Evolutionary conservation across 1,284 basidiomycete genomes (phyloP).

Genomic region (Sporisorium scitamineum): DNA sequence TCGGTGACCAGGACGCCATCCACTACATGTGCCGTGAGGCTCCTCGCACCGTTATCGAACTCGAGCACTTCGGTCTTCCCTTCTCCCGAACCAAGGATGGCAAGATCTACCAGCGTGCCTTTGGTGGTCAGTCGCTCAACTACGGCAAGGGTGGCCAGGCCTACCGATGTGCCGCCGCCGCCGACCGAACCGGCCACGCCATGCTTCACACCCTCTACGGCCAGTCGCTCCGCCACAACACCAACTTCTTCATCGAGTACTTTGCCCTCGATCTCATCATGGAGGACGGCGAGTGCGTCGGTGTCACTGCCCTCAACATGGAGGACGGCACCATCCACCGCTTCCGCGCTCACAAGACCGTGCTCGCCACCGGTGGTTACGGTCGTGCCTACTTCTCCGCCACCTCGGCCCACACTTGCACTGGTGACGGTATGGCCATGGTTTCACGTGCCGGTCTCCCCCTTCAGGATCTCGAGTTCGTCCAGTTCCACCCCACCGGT

Average conservation of each 20-base stretch:
- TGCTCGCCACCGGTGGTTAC: conserved; percentile 97
- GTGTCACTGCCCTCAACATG: conserved; percentile 98
- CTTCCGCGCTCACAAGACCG: conserved; percentile 98
- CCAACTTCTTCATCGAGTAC: conserved; percentile 99
- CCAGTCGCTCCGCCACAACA: conserved; percentile 98
- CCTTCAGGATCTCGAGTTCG: conserved; percentile 97
- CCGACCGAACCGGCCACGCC: conserved; percentile 98
- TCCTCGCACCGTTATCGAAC: conserved; percentile 90
- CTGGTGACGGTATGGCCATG: conserved; percentile 99
- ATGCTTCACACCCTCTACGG: conserved; percentile 98
- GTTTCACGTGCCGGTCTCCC: conserved; percentile 95
- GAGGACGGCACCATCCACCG: conserved; percentile 99
- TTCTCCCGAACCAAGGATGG: conserved; percentile 99
- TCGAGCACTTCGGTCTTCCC: conserved; percentile 98
- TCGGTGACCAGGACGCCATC: conserved; percentile 99
- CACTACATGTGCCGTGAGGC: conserved; percentile 99
- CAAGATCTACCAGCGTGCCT: conserved; percentile 99
- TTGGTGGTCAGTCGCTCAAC: conserved; percentile 97
- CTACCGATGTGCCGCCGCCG: conserved; percentile 97
- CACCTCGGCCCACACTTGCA: conserved; percentile 98
- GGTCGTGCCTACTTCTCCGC: conserved; percentile 99
- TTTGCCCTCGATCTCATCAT: conserved; percentile 96
- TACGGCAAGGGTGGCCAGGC: conserved; percentile 99
- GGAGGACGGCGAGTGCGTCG: conserved; percentile 98
- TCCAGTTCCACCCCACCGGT: conserved; percentile 99